Base-by-base conservation (phyloP, 176 grass and related monocot genomes). In the Saccharum officinarum region DNA sequence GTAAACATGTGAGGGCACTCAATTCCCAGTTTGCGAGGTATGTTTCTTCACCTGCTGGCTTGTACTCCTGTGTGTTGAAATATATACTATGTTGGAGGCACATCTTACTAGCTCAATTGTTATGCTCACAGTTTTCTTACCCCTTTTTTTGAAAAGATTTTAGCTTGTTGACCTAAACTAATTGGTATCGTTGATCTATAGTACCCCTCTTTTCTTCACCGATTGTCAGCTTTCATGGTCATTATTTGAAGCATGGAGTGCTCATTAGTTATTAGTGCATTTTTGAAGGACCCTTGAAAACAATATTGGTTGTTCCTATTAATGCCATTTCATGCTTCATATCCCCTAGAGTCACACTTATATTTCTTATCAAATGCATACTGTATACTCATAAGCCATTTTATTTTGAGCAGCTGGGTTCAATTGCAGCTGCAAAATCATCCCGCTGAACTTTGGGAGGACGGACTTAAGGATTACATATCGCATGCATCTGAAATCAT, bases 1-100 rank as follows among this genome's bases (percentile, higher is more conserved):
- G 59, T 54, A 90, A 81, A 81, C 91, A 98, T 3, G 95, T 98
- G 40, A 93, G 85, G 67, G 96, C 96, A 79, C 96, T 95, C 16
- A 98, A 98, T 78, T 82, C 41, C 63, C 93, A 98, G 80, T 98
- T 98, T 88, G 96, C 89, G 0, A 98, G 96, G 96, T 93, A 12
- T 67, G 38, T 41, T 62, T 73, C 31, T 81, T 82, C 28, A 28
- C 14, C 45, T 83, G 13, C 49, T 67, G 68, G 10, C 67, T 82
- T 80, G 5, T 75, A 69, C 20, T 28, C 20, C 45, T 76, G 16
- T 5, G 18, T 81, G 45, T 49, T 69, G 44, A 12, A 25, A 30
- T 4, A n/a, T 26, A 17, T 52, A 39, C 46, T 34, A 5, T 16
- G 13, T 26, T 62, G 11, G 49, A 44, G 66, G 36, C 10, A 6